A percentile compares a stretch with the other conserved stretches of the same genome.
phyloP scores from a whole-genome alignment of 73 alveolate genomes.

The Tetrahymena malaccensis region DNA sequence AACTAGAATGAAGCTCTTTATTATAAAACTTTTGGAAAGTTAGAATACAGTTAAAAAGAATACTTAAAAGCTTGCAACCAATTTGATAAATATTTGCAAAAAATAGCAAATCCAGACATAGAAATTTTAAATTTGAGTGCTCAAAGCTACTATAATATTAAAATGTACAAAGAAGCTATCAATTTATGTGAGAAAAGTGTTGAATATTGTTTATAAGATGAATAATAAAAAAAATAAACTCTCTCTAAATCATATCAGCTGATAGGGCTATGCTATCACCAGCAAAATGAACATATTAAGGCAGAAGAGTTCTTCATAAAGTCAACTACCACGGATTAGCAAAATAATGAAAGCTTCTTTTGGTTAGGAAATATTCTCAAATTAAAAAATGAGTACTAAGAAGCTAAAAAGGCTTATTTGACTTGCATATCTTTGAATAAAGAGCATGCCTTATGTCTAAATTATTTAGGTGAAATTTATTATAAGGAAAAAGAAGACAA shows the following conservation, averaged over 20 bases:
- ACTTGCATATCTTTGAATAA: not conserved
- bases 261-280: not conserved
- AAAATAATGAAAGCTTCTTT: not conserved
- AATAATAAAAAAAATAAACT: not conserved
- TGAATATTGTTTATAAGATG: not conserved
- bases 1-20: not conserved
- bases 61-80: not conserved
- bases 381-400: not conserved
- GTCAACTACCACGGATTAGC: not conserved
- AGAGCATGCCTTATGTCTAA: not conserved
- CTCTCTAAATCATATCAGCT: not conserved
- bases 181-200: not conserved
- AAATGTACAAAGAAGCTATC: not conserved
- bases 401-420: not conserved
- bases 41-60: not conserved
- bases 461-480: not conserved
- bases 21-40: not conserved
- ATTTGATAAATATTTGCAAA: not conserved
- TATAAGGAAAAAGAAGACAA: not conserved
- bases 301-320: not conserved
- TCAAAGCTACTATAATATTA: not conserved
- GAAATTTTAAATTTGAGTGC: not conserved
- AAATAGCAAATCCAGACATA: not conserved
- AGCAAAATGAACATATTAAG: not conserved
- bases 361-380: not conserved